phyloP scores from a whole-genome alignment of 371 early-diverging fungal genomes.

The Mortierella sp. region DNA sequence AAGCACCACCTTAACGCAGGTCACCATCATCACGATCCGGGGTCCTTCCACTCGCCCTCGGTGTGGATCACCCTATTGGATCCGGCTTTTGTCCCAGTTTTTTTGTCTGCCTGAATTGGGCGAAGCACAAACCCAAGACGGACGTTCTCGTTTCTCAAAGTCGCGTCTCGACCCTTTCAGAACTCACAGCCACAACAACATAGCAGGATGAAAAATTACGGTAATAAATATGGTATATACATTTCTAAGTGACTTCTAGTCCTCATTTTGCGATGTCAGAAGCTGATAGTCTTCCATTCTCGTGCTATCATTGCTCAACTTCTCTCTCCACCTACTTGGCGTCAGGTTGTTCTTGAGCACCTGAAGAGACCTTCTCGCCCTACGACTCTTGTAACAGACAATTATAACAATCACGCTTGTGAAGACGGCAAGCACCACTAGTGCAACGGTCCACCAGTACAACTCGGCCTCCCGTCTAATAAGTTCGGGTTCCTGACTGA shows the following conservation, averaged over 20 bases:
- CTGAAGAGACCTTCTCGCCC: background rate
- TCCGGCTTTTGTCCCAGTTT: no score
- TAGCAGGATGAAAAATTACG: background rate
- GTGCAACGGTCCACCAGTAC: constrained; percentile 22
- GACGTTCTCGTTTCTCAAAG: no score
- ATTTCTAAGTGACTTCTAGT: background rate
- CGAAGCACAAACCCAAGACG: no score
- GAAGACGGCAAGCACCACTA: constrained; percentile 4
- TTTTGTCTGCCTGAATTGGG: no score
- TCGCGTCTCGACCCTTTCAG: no score
- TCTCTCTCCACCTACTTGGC: background rate
- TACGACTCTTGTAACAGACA: background rate
- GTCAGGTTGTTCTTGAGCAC: background rate
- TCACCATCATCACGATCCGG: no score
- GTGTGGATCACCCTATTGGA: no score
- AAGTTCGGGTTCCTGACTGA: constrained; percentile 17
- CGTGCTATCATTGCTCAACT: background rate
- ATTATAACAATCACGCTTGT: background rate
- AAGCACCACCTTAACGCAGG: no score
- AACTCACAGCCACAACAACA: background rate
- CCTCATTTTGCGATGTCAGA: background rate
- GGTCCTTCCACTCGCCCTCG: no score
- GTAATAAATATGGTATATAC: background rate
- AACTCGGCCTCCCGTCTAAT: constrained; percentile 19
- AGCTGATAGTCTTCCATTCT: background rate